Base-by-base conservation (phyloP, 768 basidiomycete species). In the Collybia sp. region DNA sequence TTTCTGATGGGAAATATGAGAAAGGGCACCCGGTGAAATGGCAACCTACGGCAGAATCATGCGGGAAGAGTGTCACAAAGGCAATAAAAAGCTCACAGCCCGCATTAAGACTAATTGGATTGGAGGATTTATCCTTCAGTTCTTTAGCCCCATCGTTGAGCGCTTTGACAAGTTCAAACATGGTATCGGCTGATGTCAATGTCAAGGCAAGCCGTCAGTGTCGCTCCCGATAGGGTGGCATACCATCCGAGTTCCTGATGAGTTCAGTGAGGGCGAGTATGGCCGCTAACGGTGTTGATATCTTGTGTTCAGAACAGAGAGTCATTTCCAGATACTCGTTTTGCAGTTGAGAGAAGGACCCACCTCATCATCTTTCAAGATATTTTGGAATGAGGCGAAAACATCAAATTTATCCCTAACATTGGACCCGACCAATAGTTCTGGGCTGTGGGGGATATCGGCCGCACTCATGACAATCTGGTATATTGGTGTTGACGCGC, bases 11-110 rank as follows among this genome's bases (percentile, higher is more conserved):
- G 33, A 37, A 50, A 20, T 47, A 43, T 43, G 48, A 46, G 47
- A 40, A 46, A 44, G 35, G 53, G 33, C 48, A 46, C 49, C 12
- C 51, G 44, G 35, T 35, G 43, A 43, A 42, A 51, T 41, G 52
- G 48, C 57, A 33, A 40, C 65, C 85, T 65, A 89, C 90, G 44
- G 77, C 80, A 25, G 85, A 84, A 55, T 88, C 88, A 58, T 92
- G 88, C 17, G 86, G 87, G 58, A 87, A 86, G 37, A 82, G 67
- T 30, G 90, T 91, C 55, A 93, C 87, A 56, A 93, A 95, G 10
- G 88, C 84, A 56, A 89, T 85, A 71, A 95, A 93, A 34, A 95
- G 75, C 62, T 93, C 86, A 64, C 86, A 89, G 46, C 93, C 93
- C n/a, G 89, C 89, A 50, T 85, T 84, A 50, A 92, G 70, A 52